These are phyloP conservation scores for Pseudogymnoascus destructans DNA, from an alignment of 2,329 filamentous ascomycete genomes.

Conservation along the genomic window DNA sequence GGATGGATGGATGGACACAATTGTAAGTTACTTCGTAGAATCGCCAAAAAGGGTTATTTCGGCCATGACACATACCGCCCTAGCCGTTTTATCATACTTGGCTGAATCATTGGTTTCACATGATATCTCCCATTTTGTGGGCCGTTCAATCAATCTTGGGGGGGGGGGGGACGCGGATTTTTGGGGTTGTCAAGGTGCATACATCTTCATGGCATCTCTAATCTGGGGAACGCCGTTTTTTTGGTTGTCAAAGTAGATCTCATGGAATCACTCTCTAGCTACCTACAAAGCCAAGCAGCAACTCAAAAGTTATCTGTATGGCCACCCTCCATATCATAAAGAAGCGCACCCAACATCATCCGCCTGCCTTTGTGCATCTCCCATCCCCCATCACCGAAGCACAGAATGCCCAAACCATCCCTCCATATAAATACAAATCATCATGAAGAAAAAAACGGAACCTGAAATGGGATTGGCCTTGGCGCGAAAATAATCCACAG, in stretches of 20 bases:
- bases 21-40: not conserved
- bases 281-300: constrained; percentile 8
- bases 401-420: constrained; percentile 22
- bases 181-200: not conserved
- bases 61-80: constrained; percentile 6
- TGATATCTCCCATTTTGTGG: constrained; percentile 2
- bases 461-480: not conserved
- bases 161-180: not conserved
- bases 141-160: not conserved
- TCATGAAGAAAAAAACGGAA: constrained; percentile 6
- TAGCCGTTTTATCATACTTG: not conserved
- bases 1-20: too few relatives aligned
- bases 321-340: constrained; percentile 12
- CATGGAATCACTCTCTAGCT: constrained; percentile 6
- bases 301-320: not conserved
- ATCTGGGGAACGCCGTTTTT: not conserved
- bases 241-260: not conserved
- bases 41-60: not conserved
- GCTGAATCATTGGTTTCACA: constrained; percentile 6
- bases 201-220: not conserved
- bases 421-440: constrained; percentile 7
- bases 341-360: constrained; percentile 11
- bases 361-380: constrained; percentile 24
- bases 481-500: constrained; percentile 1
- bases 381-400: constrained; percentile 28